Conservation (phyloP, 345 rosid species). For the Linum lewisii region DNA sequence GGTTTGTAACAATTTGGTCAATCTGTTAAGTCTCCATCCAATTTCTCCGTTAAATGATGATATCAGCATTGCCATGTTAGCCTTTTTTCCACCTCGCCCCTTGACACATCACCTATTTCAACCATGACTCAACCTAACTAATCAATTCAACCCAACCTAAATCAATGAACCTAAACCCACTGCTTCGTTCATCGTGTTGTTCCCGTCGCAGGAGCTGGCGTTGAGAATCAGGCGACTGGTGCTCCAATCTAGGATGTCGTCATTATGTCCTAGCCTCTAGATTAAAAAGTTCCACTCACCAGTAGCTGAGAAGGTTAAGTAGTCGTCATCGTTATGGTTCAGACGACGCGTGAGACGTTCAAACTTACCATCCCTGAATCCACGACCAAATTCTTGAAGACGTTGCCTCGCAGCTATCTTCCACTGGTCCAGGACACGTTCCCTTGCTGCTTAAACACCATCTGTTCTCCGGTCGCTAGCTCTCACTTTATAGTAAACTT, state of each 20-base stretch:
- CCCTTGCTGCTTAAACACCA: not conserved
- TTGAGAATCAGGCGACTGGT: not conserved
- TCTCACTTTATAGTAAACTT: too few species aligned
- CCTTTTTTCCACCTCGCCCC: too few species aligned
- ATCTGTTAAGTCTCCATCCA: too few species aligned
- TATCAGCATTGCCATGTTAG: too few species aligned
- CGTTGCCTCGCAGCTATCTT: not conserved
- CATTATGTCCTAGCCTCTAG: not conserved
- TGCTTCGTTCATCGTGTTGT: not conserved
- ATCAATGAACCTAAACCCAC: too few species aligned
- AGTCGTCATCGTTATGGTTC: slow-evolving; percentile 1
- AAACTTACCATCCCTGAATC: not conserved
- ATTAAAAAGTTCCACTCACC: not conserved
- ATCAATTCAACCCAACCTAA: too few species aligned
- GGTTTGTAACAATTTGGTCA: too few species aligned
- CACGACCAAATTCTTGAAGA: not conserved
- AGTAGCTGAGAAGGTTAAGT: not conserved
- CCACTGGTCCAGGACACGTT: slow-evolving; percentile 3
- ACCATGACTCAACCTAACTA: too few species aligned
- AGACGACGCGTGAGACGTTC: not conserved
- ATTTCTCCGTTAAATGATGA: too few species aligned
- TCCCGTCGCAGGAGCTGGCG: slow-evolving; percentile 5
- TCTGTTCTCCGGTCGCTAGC: not conserved
- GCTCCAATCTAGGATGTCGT: not conserved
- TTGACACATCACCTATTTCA: too few species aligned